Conservation (phyloP, 768 basidiomycete genomes). For the Neoboletus magnificus region DNA sequence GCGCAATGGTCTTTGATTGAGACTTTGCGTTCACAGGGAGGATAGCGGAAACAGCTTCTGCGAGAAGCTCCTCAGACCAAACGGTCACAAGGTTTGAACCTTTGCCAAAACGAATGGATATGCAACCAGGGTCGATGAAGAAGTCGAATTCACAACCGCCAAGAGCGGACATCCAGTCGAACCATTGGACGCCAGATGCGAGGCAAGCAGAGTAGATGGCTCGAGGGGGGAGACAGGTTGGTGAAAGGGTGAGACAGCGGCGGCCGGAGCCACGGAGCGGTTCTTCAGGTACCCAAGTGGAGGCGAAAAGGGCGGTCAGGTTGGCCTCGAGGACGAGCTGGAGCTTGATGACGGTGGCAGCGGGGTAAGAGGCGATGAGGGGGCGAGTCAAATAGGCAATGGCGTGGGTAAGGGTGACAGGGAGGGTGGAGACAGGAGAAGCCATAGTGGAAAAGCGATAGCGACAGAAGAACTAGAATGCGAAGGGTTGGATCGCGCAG, state of each 20-base stretch:
- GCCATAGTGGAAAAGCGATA: constrained; percentile 19
- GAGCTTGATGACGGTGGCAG: constrained; percentile 62
- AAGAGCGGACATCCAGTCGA: constrained; percentile 71
- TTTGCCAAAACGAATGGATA: constrained; percentile 60
- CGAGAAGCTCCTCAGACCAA: constrained; percentile 59
- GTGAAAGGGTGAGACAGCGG: constrained; percentile 73
- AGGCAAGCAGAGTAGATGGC: constrained; percentile 69
- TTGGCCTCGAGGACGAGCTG: constrained; percentile 71
- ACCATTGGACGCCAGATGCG: constrained; percentile 71
- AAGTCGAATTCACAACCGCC: constrained; percentile 74
- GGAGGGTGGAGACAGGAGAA: constrained; percentile 48
- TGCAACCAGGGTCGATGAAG: constrained; percentile 76
- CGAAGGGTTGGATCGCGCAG: constrained; percentile 32
- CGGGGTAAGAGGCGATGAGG: constrained; percentile 54
- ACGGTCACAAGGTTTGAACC: constrained; percentile 51
- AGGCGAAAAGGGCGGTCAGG: constrained; percentile 63
- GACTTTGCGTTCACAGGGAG: constrained; percentile 17
- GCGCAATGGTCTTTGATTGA: constrained; percentile 62
- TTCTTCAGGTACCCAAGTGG: constrained; percentile 62
- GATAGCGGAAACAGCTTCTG: constrained; percentile 21
- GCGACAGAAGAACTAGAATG: constrained; percentile 13
- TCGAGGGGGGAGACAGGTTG: constrained; percentile 64
- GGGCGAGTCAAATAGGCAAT: constrained; percentile 71
- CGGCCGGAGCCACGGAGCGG: constrained; percentile 68
- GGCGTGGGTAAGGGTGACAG: constrained; percentile 68